Conservation (phyloP, 805 yeast genomes). For the Naumovozyma castellii region DNA sequence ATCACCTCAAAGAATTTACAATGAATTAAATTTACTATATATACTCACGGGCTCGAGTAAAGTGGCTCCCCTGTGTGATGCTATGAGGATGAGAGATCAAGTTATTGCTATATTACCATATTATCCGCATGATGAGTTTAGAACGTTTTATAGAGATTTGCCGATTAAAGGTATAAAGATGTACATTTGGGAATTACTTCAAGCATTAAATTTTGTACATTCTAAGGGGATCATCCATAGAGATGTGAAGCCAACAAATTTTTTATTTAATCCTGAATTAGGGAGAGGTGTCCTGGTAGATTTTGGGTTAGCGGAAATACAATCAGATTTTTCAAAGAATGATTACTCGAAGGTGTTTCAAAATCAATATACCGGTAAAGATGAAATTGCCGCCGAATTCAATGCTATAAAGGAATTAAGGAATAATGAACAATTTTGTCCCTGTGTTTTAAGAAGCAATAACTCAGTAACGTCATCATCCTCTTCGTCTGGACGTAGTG, state of each 20-base stretch:
- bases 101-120: conserved; percentile 88
- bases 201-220: conserved; percentile 63
- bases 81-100: conserved; percentile 79
- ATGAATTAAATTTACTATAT: conserved; percentile 74
- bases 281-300: conserved; percentile 82
- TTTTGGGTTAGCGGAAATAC: conserved; percentile 82
- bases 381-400: conserved; percentile 7
- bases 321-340: conserved; percentile 15
- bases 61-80: conserved; percentile 86
- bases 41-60: conserved; percentile 56
- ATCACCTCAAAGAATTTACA: conserved; percentile 82
- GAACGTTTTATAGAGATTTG: conserved; percentile 74
- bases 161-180: conserved; percentile 70
- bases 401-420: conserved; percentile 12
- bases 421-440: conserved; percentile 38
- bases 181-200: conserved; percentile 71
- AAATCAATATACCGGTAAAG: neutral
- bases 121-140: conserved; percentile 82
- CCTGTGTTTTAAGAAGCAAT: conserved; percentile 40
- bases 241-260: conserved; percentile 81
- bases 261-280: conserved; percentile 53
- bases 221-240: conserved; percentile 74
- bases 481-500: conserved; percentile 1
- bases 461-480: neutral
- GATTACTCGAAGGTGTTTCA: neutral